These are phyloP conservation scores for Bacidia gigantensis DNA, from an alignment of 495 filamentous ascomycete genomes.

Conservation along the genomic window DNA sequence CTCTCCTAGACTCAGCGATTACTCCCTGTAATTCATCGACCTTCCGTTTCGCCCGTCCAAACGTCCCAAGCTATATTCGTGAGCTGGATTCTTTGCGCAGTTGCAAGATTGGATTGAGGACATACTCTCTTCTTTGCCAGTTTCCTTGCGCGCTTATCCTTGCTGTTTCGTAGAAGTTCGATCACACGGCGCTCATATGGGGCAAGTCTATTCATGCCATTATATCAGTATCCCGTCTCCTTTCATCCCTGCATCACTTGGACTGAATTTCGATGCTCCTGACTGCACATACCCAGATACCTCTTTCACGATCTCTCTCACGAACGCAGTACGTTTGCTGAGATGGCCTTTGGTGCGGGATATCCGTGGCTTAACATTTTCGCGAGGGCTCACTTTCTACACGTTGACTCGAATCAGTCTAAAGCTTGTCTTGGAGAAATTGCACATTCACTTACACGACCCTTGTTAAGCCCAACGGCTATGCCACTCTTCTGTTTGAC, in stretches of 20 bases:
- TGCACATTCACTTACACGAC: constrained; percentile 55
- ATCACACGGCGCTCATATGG: constrained; percentile 97
- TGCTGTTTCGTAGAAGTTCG: constrained; percentile 94
- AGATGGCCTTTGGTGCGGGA: constrained; percentile 82
- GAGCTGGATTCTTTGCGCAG: neutral
- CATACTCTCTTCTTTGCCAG: constrained; percentile 95
- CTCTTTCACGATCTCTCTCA: constrained; percentile 89
- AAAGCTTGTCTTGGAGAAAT: constrained; percentile 6
- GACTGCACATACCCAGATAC: constrained; percentile 66
- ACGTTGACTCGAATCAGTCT: constrained; percentile 5
- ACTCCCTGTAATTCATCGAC: constrained; percentile 95
- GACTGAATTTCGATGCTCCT: neutral
- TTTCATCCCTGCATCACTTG: too few species aligned
- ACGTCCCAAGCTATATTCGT: constrained; percentile 68
- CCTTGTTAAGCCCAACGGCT: constrained; percentile 71
- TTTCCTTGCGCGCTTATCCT: constrained; percentile 98
- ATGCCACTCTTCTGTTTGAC: constrained; percentile 57
- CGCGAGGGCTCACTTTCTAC: constrained; percentile 80
- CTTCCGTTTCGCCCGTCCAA: constrained; percentile 95
- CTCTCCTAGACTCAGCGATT: constrained; percentile 87
- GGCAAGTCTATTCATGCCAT: constrained; percentile 50
- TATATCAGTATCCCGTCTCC: neutral
- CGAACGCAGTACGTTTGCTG: constrained; percentile 86
- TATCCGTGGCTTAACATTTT: constrained; percentile 63
- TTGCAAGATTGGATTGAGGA: constrained; percentile 14